These are phyloP conservation scores for Botryosphaeria dothidea DNA, from an alignment of 2,329 filamentous ascomycete species.

Conservation along the genomic window DNA sequence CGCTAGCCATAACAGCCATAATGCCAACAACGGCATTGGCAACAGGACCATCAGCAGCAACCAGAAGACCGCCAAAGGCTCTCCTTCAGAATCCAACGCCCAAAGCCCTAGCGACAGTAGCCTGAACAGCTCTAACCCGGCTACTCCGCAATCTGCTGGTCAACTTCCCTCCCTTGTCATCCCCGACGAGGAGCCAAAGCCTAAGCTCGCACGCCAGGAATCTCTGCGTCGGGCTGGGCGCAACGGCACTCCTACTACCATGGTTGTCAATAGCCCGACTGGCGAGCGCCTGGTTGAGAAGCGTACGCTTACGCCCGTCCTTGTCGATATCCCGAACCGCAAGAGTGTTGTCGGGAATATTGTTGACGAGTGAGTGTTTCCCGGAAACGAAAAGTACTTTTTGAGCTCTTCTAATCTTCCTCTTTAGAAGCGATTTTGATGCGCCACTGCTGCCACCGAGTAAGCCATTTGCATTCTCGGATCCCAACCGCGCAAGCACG, in stretches of 20 bases:
- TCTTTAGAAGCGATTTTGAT: neutral
- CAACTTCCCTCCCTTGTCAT: neutral
- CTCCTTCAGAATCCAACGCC: neutral
- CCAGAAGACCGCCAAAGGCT: neutral
- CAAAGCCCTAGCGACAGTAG: neutral
- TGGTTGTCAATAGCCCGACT: conserved; percentile 2
- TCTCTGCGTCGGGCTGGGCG: neutral
- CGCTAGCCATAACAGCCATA: neutral
- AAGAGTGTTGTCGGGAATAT: conserved; percentile 14
- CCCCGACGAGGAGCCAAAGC: conserved; percentile 7
- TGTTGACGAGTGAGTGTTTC: conserved; percentile 7
- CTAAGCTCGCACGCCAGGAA: conserved; percentile 11
- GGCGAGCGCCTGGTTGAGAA: conserved; percentile 16
- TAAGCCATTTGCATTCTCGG: neutral
- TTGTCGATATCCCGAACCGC: conserved; percentile 15
- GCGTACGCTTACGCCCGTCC: conserved; percentile 5
- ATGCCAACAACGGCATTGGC: conserved; percentile 7
- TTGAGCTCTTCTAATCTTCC: neutral
- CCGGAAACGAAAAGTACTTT: neutral
- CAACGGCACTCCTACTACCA: neutral
- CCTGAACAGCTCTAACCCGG: neutral
- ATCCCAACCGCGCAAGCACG: conserved; percentile 10
- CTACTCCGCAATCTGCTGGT: neutral
- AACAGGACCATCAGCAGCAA: conserved; percentile 14
- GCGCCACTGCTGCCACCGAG: neutral